Evolutionary conservation across 2,329 filamentous ascomycete genomes (phyloP).

Genomic region (Aspergillus glaucus): DNA sequence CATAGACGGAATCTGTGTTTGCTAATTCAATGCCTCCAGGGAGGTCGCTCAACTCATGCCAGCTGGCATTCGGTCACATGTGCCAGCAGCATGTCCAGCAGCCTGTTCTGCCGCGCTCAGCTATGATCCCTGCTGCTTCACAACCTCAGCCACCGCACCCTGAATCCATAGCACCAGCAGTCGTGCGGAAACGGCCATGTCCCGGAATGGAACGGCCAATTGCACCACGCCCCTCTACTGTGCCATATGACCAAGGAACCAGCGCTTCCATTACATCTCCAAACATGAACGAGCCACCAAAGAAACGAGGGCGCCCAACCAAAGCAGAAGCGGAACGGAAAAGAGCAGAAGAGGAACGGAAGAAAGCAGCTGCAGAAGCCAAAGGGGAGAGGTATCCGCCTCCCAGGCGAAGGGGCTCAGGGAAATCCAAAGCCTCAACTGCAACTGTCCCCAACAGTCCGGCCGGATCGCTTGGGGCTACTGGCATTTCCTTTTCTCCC

Average conservation of each 20-base stretch:
- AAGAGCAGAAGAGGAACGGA: slow-evolving; percentile 31
- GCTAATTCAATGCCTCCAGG: slow-evolving; percentile 22
- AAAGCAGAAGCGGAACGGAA: slow-evolving; percentile 37
- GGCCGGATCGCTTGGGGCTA: slow-evolving; percentile 14
- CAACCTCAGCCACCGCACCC: slow-evolving; percentile 15
- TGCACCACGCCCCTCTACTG: slow-evolving; percentile 33
- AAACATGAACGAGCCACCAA: slow-evolving; percentile 30
- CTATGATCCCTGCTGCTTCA: slow-evolving; percentile 9
- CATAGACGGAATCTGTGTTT: not conserved
- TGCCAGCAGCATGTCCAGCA: slow-evolving; percentile 22
- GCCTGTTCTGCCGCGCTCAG: slow-evolving; percentile 13
- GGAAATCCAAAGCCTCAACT: slow-evolving; percentile 22
- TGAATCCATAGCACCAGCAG: slow-evolving; percentile 14
- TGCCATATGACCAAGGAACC: slow-evolving; percentile 29
- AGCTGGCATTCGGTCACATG: slow-evolving; percentile 30
- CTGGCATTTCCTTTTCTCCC: slow-evolving; percentile 13
- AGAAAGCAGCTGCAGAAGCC: slow-evolving; percentile 32
- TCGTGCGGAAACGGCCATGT: slow-evolving; percentile 27
- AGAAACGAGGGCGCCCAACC: slow-evolving; percentile 39
- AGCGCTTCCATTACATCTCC: slow-evolving; percentile 31
- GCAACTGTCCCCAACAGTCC: slow-evolving; percentile 23
- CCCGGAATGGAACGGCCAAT: slow-evolving; percentile 22
- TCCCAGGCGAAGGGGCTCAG: slow-evolving; percentile 20
- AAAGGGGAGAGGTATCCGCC: slow-evolving; percentile 35
- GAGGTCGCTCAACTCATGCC: slow-evolving; percentile 35